Evolutionary conservation across 83 land plant genomes (phyloP), one percentile per base, ranked within the genome.

Genomic region (Thuja plicata): DNA sequence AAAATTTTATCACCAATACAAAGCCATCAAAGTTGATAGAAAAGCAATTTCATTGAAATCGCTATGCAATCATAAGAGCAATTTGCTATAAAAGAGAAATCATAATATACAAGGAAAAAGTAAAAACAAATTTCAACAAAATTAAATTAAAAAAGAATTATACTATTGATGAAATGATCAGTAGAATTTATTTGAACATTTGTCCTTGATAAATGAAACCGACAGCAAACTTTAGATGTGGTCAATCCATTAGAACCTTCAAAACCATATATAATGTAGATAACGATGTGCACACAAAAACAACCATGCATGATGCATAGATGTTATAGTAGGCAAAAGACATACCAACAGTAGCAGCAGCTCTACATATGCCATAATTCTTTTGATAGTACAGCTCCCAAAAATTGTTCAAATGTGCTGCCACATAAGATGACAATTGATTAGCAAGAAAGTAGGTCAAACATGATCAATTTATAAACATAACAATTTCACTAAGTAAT

Each of bases 401-500:
- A 52, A 94, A 90, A 87, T 96, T 96, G 89, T 98, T 94, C 60
- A 97, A 84, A 90, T 98, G 99, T 32, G 99, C 99, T 98, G 96
- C 91, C 85, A 85, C 19, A 70, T 81, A 62, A 54, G 85, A 55
- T 16, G 74, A 89, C 48, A 87, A 43, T 38, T 84, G 37, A 37
- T 84, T 38, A 27, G 74, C 87, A 27, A 88, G 57, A 50, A 89
- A 60, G 16, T 87, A 86, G 66, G 85, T 76, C 78, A 16, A 85
- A 78, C 9, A 11, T 57, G 32, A 52, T 32, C 79, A 21, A 87
- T 6, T 32, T 13, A 27, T n/a, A 34, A 32, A 48, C 3, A n/a
- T 2, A 55, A 50, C 17, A 27, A 50, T 85, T 50, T 50, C 37
- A 10, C 87, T 50, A 85, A 35, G 5, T n/a, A n/a, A 48, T 48